Percentiles rank a stretch among this genome's conserved stretches.
Conservation (phyloP, 2,329 filamentous ascomycete species). For the Xylariaceae sp. region DNA sequence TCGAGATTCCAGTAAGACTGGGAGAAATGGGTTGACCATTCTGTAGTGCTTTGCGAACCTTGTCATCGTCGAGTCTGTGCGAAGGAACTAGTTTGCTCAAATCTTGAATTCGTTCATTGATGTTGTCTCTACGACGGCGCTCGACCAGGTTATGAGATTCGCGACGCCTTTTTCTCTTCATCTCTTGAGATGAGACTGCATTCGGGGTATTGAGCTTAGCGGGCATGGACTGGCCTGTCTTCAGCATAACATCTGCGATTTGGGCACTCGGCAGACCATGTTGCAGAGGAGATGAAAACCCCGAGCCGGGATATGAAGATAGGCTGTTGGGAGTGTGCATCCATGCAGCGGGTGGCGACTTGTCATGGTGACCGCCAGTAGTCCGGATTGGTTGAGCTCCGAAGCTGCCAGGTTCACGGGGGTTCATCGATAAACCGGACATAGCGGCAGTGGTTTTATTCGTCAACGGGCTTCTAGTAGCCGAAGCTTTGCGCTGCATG, state of each 20-base stretch:
- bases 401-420: slow-evolving; percentile 67
- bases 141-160: slow-evolving; percentile 98
- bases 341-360: slow-evolving; percentile 85
- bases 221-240: slow-evolving; percentile 83
- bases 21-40: slow-evolving; percentile 89
- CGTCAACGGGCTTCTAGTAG: slow-evolving; percentile 74
- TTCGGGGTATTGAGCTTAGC: slow-evolving; percentile 65
- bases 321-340: slow-evolving; percentile 80
- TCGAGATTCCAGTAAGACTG: slow-evolving; percentile 66
- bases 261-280: slow-evolving; percentile 59
- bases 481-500: slow-evolving; percentile 70
- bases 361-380: slow-evolving; percentile 64
- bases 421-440: slow-evolving; percentile 64
- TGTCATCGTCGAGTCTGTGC: slow-evolving; percentile 93
- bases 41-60: slow-evolving; percentile 89
- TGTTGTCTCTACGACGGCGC: slow-evolving; percentile 90
- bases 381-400: slow-evolving; percentile 75
- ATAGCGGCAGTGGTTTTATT: slow-evolving; percentile 74
- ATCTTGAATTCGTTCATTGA: slow-evolving; percentile 97
- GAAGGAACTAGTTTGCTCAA: slow-evolving; percentile 87
- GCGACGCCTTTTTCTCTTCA: slow-evolving; percentile 83
- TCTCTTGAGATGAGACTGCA: slow-evolving; percentile 76
- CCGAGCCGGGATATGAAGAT: slow-evolving; percentile 83
- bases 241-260: slow-evolving; percentile 85
- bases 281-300: slow-evolving; percentile 77